Percentiles rank a stretch among this genome's conserved stretches.
phyloP scores from a whole-genome alignment of 345 rosid genomes.

The Gossypium ekmanianum region DNA sequence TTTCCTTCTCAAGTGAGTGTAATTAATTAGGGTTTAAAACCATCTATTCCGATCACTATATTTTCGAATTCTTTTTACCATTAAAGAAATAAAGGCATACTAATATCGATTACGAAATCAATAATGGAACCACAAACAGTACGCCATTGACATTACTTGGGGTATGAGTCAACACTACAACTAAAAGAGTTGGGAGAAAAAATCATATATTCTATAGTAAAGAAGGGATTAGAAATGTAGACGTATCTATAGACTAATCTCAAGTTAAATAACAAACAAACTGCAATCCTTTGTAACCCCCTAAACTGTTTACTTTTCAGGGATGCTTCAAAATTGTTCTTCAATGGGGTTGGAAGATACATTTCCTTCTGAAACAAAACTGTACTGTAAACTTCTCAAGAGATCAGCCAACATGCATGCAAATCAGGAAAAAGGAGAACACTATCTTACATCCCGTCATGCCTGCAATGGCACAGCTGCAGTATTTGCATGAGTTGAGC shows the following conservation, averaged over 20 bases:
- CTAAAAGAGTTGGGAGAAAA: background rate
- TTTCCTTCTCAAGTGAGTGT: too few species aligned
- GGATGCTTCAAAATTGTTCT: background rate
- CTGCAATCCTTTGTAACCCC: background rate
- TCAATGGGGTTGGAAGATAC: background rate
- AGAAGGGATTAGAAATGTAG: background rate
- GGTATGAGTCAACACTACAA: too few species aligned
- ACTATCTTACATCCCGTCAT: constrained; percentile 3
- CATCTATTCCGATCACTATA: too few species aligned
- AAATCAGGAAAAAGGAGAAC: background rate
- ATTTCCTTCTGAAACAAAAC: background rate
- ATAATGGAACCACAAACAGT: too few species aligned
- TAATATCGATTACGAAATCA: too few species aligned
- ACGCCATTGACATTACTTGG: too few species aligned
- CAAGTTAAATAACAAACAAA: background rate
- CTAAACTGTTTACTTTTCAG: background rate
- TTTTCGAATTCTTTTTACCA: too few species aligned
- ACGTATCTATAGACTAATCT: background rate
- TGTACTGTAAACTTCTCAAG: background rate
- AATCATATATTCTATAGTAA: background rate
- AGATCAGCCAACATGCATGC: background rate
- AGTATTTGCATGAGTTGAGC: constrained; percentile 23
- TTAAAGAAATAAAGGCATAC: too few species aligned
- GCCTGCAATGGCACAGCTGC: constrained; percentile 34
- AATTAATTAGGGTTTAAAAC: too few species aligned